Evolutionary conservation across 2,329 filamentous ascomycete genomes (phyloP).

Genomic region (Rutstroemia sp.): DNA sequence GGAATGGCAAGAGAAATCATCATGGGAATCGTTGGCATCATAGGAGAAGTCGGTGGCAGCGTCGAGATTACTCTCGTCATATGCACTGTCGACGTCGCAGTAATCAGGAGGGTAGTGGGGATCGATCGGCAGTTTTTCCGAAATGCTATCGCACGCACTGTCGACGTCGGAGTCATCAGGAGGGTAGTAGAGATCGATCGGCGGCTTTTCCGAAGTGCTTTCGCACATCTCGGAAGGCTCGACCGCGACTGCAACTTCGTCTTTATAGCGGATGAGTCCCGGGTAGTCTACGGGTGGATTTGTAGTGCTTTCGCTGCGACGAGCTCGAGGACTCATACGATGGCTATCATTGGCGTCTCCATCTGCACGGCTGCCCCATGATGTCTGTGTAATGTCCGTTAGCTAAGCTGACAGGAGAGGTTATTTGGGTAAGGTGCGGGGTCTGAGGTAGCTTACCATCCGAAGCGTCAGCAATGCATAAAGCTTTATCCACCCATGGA

Average conservation of each 20-base stretch:
- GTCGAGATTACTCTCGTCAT: constrained; percentile 13
- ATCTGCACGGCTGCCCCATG: constrained; percentile 90
- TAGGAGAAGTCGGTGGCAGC: constrained; percentile 15
- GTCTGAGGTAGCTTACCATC: constrained; percentile 46
- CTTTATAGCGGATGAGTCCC: constrained; percentile 38
- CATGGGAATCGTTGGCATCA: constrained; percentile 20
- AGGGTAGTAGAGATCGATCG: not conserved
- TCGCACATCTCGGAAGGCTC: constrained; percentile 1
- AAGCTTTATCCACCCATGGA: constrained; percentile 87
- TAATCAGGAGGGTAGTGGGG: constrained; percentile 2
- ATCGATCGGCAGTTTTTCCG: not conserved
- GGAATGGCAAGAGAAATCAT: constrained; percentile 5
- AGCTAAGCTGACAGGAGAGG: constrained; percentile 4
- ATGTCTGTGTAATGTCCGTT: constrained; percentile 53
- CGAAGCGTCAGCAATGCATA: constrained; percentile 78
- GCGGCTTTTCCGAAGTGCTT: constrained; percentile 2
- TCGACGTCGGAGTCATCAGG: constrained; percentile 9
- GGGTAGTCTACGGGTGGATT: constrained; percentile 37
- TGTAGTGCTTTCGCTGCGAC: constrained; percentile 33
- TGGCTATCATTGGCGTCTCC: constrained; percentile 76
- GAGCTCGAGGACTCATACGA: constrained; percentile 36
- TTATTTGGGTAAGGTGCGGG: not conserved
- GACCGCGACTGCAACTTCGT: constrained; percentile 19
- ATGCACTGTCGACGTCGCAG: constrained; percentile 8
- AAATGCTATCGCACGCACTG: constrained; percentile 9